A percentile compares a stretch with the other conserved stretches of the same genome.
These are phyloP conservation scores for Syzygium jambos DNA, from an alignment of 345 rosid genomes.

Conservation along the genomic window DNA sequence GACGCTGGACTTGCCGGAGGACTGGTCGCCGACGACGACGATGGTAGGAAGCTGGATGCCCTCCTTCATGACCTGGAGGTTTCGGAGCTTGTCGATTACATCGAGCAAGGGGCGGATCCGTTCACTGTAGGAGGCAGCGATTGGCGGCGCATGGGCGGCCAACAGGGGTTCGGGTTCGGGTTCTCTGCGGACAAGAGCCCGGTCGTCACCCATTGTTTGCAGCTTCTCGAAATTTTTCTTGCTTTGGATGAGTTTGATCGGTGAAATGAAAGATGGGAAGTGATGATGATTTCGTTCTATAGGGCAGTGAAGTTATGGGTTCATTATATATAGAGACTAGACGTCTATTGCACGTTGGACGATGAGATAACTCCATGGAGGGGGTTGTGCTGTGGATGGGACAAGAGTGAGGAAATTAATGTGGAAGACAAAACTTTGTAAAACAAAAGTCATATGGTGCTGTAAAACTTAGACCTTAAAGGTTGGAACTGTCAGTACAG, in stretches of 20 bases:
- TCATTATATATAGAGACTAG: neutral
- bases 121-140: constrained; percentile 27
- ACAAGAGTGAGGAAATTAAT: neutral
- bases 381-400: neutral
- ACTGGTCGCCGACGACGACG: constrained; percentile 52
- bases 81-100: constrained; percentile 34
- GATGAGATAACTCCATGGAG: neutral
- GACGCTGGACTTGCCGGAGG: constrained; percentile 47
- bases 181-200: no score
- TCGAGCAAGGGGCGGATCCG: constrained; percentile 45
- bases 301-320: neutral
- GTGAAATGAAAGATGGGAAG: neutral
- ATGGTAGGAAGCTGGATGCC: constrained; percentile 54
- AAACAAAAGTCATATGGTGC: neutral
- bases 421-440: neutral
- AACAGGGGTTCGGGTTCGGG: neutral
- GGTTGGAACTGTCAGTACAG: neutral
- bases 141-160: neutral
- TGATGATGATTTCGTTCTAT: neutral
- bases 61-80: constrained; percentile 25
- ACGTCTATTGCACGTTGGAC: neutral
- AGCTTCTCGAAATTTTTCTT: neutral
- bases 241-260: neutral
- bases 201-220: neutral
- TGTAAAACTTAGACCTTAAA: neutral